Evolutionary conservation across 1,284 basidiomycete species (phyloP).

Genomic region (Ustilago bromivora): DNA sequence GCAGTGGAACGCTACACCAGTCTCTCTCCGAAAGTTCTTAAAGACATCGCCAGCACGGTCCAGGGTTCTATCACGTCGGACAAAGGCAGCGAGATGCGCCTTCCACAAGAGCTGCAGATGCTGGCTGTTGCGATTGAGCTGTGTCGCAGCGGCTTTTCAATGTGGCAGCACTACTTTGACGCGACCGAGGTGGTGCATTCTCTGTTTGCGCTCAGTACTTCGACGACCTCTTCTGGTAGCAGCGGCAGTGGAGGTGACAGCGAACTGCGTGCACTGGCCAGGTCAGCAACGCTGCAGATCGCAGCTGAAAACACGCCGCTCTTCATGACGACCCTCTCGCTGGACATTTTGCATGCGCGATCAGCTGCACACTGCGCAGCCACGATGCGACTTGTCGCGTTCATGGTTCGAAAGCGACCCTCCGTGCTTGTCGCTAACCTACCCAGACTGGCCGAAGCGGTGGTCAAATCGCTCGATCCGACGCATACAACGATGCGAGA

Average conservation of each 20-base stretch:
- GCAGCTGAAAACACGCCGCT: slow-evolving; percentile 85
- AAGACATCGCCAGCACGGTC: slow-evolving; percentile 85
- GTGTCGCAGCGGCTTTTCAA: slow-evolving; percentile 86
- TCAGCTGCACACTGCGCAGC: slow-evolving; percentile 84
- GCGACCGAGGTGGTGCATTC: slow-evolving; percentile 88
- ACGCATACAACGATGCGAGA: slow-evolving; percentile 85
- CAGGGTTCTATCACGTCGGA: slow-evolving; percentile 60
- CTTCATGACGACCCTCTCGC: slow-evolving; percentile 92
- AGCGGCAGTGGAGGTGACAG: slow-evolving; percentile 18
- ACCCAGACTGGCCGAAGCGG: slow-evolving; percentile 89
- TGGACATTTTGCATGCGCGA: slow-evolving; percentile 87
- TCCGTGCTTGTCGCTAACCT: slow-evolving; percentile 83
- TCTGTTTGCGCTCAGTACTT: slow-evolving; percentile 77
- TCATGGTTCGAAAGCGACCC: slow-evolving; percentile 82
- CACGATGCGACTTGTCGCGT: slow-evolving; percentile 92
- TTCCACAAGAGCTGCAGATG: slow-evolving; percentile 72
- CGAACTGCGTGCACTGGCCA: slow-evolving; percentile 72
- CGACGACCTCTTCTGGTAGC: slow-evolving; percentile 14
- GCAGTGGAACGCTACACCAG: slow-evolving; percentile 84
- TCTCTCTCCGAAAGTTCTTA: slow-evolving; percentile 80
- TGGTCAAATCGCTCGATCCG: slow-evolving; percentile 95
- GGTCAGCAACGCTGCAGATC: slow-evolving; percentile 84
- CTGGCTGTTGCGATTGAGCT: slow-evolving; percentile 85
- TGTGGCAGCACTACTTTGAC: slow-evolving; percentile 95
- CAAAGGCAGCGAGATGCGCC: slow-evolving; percentile 36